Evolutionary conservation across 306 rosid species (phyloP), one percentile per base, ranked within the genome.

Genomic region (Fagus crenata): DNA sequence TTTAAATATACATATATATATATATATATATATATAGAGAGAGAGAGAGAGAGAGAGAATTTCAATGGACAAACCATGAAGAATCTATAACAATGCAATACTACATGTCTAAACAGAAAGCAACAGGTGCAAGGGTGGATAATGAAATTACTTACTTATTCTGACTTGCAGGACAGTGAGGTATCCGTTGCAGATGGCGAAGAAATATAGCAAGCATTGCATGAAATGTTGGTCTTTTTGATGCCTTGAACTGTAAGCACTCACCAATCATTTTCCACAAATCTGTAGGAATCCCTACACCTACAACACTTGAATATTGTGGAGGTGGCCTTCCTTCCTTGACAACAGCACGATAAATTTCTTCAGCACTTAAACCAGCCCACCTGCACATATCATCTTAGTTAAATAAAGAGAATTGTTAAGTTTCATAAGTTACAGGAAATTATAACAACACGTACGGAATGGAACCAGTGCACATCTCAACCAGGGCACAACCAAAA

Each of bases 231-330:
- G 99, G 99, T 76, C 99, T 89, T 88, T 76, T 90, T 53, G 96
- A 75, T 69, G 97, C 89, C 84, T 90, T 95, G 90, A 89, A 92
- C 82, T 90, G 97, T 86, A 95, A 82, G 86, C 99, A 95, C 84
- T 95, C 99, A 53, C 99, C 99, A 72, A 95, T 92, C 99, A 92
- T 95, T 83, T 89, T 95, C 99, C 99, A 95, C 90, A 92, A 80
- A 73, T 92, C 99, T 80, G 97, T 88, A 0, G 99, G 99, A 69
- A 95, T 95, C 46, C 99, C 99, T 81, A 92, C 99, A 67, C 99
- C 99, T 82, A 95, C 97, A 68, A 95, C 96, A 78, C 96, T 92
- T 73, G 97, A 95, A 87, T 95, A 95, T 59, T 95, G 99, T 17
- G 99, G 97, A 82, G 99, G 99, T 77, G 84, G 83, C 76, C 84